Conservation (phyloP, 2,329 filamentous ascomycete species). For the Cordyceps cateniannulata region DNA sequence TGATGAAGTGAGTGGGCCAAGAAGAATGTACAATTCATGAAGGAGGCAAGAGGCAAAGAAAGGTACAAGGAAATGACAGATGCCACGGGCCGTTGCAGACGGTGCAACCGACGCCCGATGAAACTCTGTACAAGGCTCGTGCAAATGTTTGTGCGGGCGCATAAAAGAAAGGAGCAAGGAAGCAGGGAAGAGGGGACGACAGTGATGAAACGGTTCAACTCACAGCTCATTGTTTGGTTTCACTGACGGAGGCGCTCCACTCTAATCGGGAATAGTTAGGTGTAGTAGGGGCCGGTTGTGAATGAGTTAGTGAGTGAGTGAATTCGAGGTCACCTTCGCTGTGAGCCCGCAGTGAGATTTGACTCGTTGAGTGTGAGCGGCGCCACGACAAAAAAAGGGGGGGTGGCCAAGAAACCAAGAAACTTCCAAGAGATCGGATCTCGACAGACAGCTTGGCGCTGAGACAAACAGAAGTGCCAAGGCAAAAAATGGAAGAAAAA, state of each 20-base stretch:
- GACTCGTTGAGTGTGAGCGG: background rate
- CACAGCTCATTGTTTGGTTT: slow-evolving; percentile 9
- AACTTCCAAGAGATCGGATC: slow-evolving; percentile 9
- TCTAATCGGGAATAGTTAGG: background rate
- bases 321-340: background rate
- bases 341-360: background rate
- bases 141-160: background rate
- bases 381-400: background rate
- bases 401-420: slow-evolving; percentile 3
- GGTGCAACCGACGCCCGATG: background rate
- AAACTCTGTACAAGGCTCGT: background rate
- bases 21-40: no score
- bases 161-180: background rate
- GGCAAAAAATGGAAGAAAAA: background rate
- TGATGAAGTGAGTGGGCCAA: background rate
- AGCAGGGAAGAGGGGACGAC: background rate
- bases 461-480: background rate
- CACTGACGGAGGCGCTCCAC: background rate
- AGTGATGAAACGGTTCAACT: background rate
- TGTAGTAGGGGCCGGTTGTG: no score
- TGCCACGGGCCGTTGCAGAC: background rate
- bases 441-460: background rate
- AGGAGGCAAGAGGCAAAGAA: background rate
- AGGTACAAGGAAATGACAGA: background rate
- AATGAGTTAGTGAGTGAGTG: background rate